phyloP scores from a whole-genome alignment of 768 basidiomycete genomes.

The Ramaria rubella region DNA sequence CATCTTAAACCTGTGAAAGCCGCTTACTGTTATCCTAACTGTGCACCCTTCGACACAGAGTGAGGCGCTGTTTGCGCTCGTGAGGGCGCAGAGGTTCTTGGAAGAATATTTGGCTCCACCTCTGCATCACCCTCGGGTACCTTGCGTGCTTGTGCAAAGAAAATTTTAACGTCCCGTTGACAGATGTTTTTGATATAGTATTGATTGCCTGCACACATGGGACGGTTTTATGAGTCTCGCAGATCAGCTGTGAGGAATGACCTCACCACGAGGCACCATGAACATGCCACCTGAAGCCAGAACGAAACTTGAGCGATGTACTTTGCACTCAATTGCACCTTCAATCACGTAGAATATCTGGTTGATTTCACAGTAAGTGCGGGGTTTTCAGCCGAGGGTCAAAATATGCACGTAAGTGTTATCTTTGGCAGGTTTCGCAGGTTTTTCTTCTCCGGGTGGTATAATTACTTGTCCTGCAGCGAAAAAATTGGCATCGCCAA shows the following conservation, averaged over 20 bases:
- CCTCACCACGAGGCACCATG: conserved; percentile 80
- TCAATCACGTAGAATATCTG: conserved; percentile 78
- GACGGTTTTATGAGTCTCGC: not conserved
- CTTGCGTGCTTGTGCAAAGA: conserved; percentile 85
- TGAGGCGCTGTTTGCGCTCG: conserved; percentile 2
- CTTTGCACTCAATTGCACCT: conserved; percentile 81
- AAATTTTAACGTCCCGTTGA: conserved; percentile 71
- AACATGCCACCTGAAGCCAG: conserved; percentile 82
- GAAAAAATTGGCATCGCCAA: conserved; percentile 85
- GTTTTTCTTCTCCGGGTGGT: conserved; percentile 74
- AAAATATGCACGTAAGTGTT: conserved; percentile 74
- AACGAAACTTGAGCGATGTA: conserved; percentile 73
- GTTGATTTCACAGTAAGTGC: not conserved
- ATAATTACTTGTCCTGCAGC: conserved; percentile 85
- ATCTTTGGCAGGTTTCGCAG: conserved; percentile 83
- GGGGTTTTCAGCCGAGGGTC: not conserved
- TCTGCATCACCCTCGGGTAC: conserved; percentile 28
- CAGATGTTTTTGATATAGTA: conserved; percentile 88
- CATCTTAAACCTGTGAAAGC: no score
- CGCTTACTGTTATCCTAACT: not conserved
- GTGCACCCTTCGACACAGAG: not conserved
- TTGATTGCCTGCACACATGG: conserved; percentile 57
- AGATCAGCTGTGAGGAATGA: not conserved
- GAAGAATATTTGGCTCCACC: not conserved
- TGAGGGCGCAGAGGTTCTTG: not conserved